Evolutionary conservation across 1,284 basidiomycete genomes (phyloP).

Genomic region (Ustilago crameri): DNA sequence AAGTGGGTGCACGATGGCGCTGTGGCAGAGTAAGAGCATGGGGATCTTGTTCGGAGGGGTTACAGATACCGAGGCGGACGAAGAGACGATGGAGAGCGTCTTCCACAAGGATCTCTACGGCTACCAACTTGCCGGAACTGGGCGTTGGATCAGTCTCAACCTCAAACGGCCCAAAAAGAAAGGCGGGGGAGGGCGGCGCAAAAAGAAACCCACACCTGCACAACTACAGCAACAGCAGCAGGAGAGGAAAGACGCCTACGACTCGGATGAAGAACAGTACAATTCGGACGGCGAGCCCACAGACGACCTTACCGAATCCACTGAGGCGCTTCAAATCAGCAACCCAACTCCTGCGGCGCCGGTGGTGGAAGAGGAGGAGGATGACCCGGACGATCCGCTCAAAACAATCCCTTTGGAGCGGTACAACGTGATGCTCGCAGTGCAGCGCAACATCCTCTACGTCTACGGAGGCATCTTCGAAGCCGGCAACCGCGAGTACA

Average conservation of each 20-base stretch:
- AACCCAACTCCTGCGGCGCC: too few relatives aligned
- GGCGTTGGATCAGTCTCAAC: slow-evolving; percentile 82
- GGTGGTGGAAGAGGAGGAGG: slow-evolving; percentile 65
- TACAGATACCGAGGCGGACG: slow-evolving; percentile 85
- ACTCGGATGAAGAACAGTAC: slow-evolving; percentile 41
- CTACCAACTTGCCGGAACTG: slow-evolving; percentile 81
- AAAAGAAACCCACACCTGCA: slow-evolving; percentile 71
- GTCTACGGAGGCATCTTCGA: slow-evolving; percentile 67
- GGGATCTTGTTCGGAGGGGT: slow-evolving; percentile 92
- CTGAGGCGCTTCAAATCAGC: slow-evolving; percentile 26
- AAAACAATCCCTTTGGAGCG: slow-evolving; percentile 78
- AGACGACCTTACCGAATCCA: slow-evolving; percentile 29
- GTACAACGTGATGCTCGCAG: slow-evolving; percentile 92
- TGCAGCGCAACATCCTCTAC: slow-evolving; percentile 78
- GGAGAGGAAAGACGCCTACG: slow-evolving; percentile 24
- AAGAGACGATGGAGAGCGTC: slow-evolving; percentile 79
- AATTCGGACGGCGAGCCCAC: slow-evolving; percentile 27
- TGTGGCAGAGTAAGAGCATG: slow-evolving; percentile 76
- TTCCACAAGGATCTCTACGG: slow-evolving; percentile 70
- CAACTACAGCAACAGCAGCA: slow-evolving; percentile 31
- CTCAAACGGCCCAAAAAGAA: slow-evolving; percentile 73
- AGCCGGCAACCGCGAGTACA: slow-evolving; percentile 64
- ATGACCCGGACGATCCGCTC: slow-evolving; percentile 78
- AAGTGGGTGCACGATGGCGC: slow-evolving; percentile 85
- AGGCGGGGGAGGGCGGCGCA: slow-evolving; percentile 70